These are phyloP conservation scores for Linnemannia elongata DNA, from an alignment of 192 early-diverging fungal species.

Conservation along the genomic window DNA sequence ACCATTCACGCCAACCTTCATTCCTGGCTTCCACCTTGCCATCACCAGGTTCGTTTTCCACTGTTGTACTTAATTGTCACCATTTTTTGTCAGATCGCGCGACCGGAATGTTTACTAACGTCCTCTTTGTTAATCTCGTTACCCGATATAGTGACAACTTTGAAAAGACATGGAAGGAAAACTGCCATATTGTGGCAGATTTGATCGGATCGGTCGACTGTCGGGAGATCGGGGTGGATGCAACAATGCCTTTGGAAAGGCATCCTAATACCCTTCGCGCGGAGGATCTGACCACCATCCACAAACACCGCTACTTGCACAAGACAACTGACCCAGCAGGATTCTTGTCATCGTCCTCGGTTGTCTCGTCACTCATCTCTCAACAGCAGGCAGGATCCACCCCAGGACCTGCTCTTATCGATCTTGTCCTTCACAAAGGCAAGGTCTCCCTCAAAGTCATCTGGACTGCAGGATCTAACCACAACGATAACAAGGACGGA, in stretches of 20 bases:
- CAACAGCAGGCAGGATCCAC: constrained; percentile 28
- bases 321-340: constrained; percentile 19
- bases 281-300: constrained; percentile 27
- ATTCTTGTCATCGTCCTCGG: constrained; percentile 28
- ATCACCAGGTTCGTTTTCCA: constrained; percentile 28
- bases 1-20: constrained; percentile 40
- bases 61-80: background rate
- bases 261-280: constrained; percentile 2
- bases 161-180: constrained; percentile 24
- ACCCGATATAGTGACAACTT: constrained; percentile 15
- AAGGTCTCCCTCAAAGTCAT: constrained; percentile 27
- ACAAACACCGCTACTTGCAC: constrained; percentile 42
- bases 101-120: background rate
- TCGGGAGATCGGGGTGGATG: background rate
- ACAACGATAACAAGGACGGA: background rate
- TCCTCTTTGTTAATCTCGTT: no score
- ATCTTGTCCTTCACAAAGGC: constrained; percentile 29
- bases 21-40: constrained; percentile 45
- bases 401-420: constrained; percentile 35
- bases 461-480: constrained; percentile 28
- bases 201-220: constrained; percentile 37
- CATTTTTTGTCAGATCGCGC: background rate
- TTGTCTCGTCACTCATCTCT: constrained; percentile 24
- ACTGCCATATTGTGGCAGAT: constrained; percentile 29
- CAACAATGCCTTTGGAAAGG: background rate